Base-by-base conservation (phyloP, 2,329 filamentous ascomycete genomes). In the Alternaria triticimaculans region DNA sequence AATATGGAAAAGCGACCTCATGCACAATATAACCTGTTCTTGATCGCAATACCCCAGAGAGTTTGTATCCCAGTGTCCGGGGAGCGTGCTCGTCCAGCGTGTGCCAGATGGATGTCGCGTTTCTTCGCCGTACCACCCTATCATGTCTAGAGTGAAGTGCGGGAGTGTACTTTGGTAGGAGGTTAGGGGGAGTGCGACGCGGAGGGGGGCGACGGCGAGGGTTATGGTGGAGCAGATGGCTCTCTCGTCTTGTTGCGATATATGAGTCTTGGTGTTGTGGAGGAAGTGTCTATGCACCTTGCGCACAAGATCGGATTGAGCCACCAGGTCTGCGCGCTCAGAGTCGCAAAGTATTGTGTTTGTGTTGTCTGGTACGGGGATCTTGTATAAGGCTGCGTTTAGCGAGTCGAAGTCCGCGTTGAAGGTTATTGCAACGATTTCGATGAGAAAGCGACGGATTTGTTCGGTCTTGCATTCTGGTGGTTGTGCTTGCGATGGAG, bases 81-180 rank as follows among this genome's bases (percentile, higher is more conserved):
- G 23, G 26, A 56, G 8, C 6, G 54, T 56, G 14, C 18, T 46
- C 0, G 18, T 7, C 54, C 54, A 56, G 18, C 25, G 5, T 23
- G 20, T 48, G 8, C 18, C 54, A 33, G 54, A 48, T 30, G 54
- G 43, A 6, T 5, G 46, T n/a, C 54, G 54, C 43, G 14, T 14
- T 56, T 56, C n/a, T 33, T 56, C 43, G 43, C 43, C 26, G 26
- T 56, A 48, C 54, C 54, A 56, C 43, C n/a, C 54, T 18, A 56
- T 48, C 54, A 56, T 21, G 43, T 56, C 54, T 18, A 56, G n/a
- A 46, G 54, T 18, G 25, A 30, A 56, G 15, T 11, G 5, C 2
- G n/a, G 41, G 15, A 56, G 10, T 33, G 41, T 30, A 18, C 10
- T 18, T n/a, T 30, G 30, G 30, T 33, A 33, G 30, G 30, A 33